Evolutionary conservation across 768 basidiomycete species (phyloP).

Genomic region (Coprinopsis marcescibilis): DNA sequence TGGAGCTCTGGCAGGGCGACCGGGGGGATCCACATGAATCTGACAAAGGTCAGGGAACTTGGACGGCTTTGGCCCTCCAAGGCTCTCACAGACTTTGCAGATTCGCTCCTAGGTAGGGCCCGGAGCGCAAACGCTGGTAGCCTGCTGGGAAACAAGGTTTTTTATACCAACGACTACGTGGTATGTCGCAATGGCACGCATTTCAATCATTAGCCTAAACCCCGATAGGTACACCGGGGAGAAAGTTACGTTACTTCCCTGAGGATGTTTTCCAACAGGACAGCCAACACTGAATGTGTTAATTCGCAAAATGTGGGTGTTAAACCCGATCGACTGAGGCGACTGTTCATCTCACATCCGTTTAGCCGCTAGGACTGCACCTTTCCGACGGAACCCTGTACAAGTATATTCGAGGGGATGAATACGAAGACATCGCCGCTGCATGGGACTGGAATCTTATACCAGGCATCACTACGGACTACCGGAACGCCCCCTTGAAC

Average conservation of each 20-base stretch:
- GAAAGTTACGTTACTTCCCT: constrained; percentile 52
- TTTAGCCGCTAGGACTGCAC: constrained; percentile 60
- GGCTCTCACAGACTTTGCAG: constrained; percentile 32
- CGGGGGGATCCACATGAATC: constrained; percentile 49
- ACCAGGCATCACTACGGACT: constrained; percentile 66
- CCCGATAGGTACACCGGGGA: constrained; percentile 54
- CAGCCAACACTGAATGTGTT: constrained; percentile 58
- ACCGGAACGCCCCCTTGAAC: constrained; percentile 45
- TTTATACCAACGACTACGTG: constrained; percentile 67
- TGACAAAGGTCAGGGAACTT: constrained; percentile 44
- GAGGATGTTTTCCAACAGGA: constrained; percentile 58
- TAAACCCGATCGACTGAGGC: background rate
- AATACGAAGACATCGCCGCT: constrained; percentile 69
- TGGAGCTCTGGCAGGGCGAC: constrained; percentile 45
- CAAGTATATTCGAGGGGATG: constrained; percentile 59
- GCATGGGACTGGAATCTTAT: constrained; percentile 78
- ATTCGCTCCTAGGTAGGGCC: constrained; percentile 28
- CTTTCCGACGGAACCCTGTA: constrained; percentile 59
- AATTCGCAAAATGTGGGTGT: constrained; percentile 52
- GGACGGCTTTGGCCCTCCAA: constrained; percentile 48
- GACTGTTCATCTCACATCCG: constrained; percentile 2
- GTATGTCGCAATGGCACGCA: constrained; percentile 24
- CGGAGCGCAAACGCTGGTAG: constrained; percentile 49
- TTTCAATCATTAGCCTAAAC: background rate
- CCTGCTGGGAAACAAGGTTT: constrained; percentile 55